Base-by-base conservation (phyloP, 2,329 filamentous ascomycete species). In the Penicillium sp. region DNA sequence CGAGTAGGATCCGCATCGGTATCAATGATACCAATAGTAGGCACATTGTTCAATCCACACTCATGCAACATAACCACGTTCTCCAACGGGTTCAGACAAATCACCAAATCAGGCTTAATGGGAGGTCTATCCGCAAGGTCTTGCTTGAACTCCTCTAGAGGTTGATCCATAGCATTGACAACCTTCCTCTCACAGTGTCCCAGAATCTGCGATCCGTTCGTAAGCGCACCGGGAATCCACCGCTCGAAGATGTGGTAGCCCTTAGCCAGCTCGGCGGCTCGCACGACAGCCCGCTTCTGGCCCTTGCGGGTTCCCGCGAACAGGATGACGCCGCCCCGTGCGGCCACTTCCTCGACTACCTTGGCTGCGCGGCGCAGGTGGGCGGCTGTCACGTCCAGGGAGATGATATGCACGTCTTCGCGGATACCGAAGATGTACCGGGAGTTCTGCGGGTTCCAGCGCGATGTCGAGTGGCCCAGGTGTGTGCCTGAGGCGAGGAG, bases 371-470 rank as follows among this genome's bases (percentile, higher is more conserved):
- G 84, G n/a, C 92, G 84, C 47, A 98, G 80, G 72, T 97, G 86
- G 13, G 90, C 86, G 12, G 90, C 89, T 28, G 88, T 97, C 52
- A 83, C 80, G 68, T 98, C 93, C 3, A 97, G 83, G 8, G 86
- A 87, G 70, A 98, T 95, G 68, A 98, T 90, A 73, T 96, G 92
- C 53, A 95, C 85, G 13, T 87, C 89, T 59, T 93, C 81, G 39
- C 93, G 81, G 54, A 95, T 82, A 61, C 93, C 93, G 68, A 88
- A 91, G 68, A 98, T 97, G 74, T 97, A 97, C 59, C 88, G 82
- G 57, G 90, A 86, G 75, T 97, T 98, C 45, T 83, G 85, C 9
- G 93, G 91, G 73, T 98, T 95, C 93, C 93, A 98, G 43, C 91
- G 80, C 54, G 88, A 88, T 0, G 87, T 92, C 64, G 88, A 82